Evolutionary conservation across 169 alveolate genomes (phyloP).

Genomic region (Fabrea salina): DNA sequence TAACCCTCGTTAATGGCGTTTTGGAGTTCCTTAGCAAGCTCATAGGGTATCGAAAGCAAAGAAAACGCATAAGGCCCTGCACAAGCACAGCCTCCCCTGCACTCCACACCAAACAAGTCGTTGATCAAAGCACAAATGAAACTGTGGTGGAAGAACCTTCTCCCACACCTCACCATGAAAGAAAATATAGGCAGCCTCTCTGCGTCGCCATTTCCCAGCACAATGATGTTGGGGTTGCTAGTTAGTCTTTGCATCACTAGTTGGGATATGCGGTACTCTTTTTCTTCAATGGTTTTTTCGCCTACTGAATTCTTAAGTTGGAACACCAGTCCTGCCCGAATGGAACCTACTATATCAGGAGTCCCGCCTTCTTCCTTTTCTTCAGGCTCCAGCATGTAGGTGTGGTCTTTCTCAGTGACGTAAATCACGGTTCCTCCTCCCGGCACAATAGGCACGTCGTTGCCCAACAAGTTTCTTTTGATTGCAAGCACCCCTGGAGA

Average conservation of each 20-base stretch:
- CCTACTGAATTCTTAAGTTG: conserved; percentile 68
- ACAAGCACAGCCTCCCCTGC: conserved; percentile 92
- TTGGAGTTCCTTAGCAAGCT: conserved; percentile 59
- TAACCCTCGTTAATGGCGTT: conserved; percentile 78
- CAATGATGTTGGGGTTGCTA: conserved; percentile 35
- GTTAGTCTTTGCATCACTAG: conserved; percentile 17
- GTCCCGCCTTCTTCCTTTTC: conserved; percentile 95
- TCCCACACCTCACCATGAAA: conserved; percentile 38
- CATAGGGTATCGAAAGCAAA: conserved; percentile 75
- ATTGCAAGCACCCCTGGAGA: conserved; percentile 88
- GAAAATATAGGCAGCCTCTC: conserved; percentile 44
- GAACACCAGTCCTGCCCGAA: conserved; percentile 86
- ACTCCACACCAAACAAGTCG: conserved; percentile 92
- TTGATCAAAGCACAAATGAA: conserved; percentile 88
- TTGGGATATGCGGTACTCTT: conserved; percentile 37
- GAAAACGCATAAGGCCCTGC: conserved; percentile 90
- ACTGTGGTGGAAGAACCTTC: conserved; percentile 83
- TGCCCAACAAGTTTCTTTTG: conserved; percentile 75
- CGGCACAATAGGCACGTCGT: conserved; percentile 70
- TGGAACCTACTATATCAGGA: conserved; percentile 88
- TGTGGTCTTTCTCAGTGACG: conserved; percentile 85
- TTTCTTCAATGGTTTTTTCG: conserved; percentile 37
- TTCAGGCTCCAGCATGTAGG: conserved; percentile 76
- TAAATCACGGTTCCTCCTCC: conserved; percentile 92
- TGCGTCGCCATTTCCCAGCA: conserved; percentile 28